Evolutionary conservation across 1,139 yeast genomes (phyloP).

Genomic region (Yamadazyma conglobata): DNA sequence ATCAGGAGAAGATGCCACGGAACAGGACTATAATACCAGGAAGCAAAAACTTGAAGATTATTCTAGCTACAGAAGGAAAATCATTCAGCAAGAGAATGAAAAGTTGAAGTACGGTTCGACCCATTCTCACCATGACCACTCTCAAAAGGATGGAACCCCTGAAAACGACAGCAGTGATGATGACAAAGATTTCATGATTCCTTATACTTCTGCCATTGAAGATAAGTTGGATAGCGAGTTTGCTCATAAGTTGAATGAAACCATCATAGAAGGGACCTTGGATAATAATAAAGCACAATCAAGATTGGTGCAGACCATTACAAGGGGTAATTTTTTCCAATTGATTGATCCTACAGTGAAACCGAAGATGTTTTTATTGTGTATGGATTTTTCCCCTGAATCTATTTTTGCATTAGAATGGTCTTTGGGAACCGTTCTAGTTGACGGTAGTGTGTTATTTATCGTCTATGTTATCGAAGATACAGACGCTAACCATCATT

Average conservation of each 20-base stretch:
- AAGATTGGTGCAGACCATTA: conserved; percentile 62
- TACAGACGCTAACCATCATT: conserved; percentile 46
- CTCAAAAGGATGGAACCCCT: conserved; percentile 3
- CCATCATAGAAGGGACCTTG: conserved; percentile 58
- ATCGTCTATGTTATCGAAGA: conserved; percentile 78
- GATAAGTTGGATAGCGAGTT: conserved; percentile 63
- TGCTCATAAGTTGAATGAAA: conserved; percentile 57
- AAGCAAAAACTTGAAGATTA: conserved; percentile 44
- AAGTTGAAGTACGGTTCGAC: conserved; percentile 9
- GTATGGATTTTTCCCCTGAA: conserved; percentile 83
- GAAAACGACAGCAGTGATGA: conserved; percentile 11
- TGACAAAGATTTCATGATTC: conserved; percentile 44
- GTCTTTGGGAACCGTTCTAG: conserved; percentile 82
- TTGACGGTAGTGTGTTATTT: conserved; percentile 80
- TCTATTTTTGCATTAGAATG: conserved; percentile 85
- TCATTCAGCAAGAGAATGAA: conserved; percentile 47
- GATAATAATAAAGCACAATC: conserved; percentile 55
- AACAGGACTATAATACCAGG: conserved; percentile 47
- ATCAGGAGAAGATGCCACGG: conserved; percentile 34
- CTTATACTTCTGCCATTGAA: conserved; percentile 71
- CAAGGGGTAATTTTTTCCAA: conserved; percentile 66
- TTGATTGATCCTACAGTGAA: conserved; percentile 46
- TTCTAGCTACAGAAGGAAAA: conserved; percentile 48
- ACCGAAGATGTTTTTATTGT: conserved; percentile 70
- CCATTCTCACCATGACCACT: conserved; percentile 2